Evolutionary conservation across 106 monocot species (phyloP).

Genomic region (Phalaenopsis aphrodite): DNA sequence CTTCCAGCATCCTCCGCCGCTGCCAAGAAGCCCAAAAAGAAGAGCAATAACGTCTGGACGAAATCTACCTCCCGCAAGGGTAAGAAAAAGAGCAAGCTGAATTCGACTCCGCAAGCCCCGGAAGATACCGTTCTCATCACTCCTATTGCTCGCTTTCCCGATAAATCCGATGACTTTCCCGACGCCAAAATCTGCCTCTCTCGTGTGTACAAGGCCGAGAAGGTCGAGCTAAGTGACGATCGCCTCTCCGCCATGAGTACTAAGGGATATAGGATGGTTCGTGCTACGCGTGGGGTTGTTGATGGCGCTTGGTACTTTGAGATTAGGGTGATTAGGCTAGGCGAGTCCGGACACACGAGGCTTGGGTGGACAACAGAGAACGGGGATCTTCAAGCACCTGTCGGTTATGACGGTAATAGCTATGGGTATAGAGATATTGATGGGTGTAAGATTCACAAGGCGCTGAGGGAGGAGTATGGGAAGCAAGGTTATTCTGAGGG

Average conservation of each 20-base stretch:
- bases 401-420: constrained; percentile 77
- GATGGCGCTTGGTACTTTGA: constrained; percentile 93
- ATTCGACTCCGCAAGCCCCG: constrained; percentile 10
- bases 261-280: constrained; percentile 94
- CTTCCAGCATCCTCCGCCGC: constrained; percentile 6
- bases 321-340: constrained; percentile 50
- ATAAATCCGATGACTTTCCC: constrained; percentile 66
- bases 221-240: constrained; percentile 79
- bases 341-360: constrained; percentile 72
- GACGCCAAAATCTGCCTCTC: constrained; percentile 60
- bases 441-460: constrained; percentile 80
- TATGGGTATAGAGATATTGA: constrained; percentile 89
- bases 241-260: constrained; percentile 73
- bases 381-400: constrained; percentile 92
- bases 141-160: constrained; percentile 64
- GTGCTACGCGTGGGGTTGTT: constrained; percentile 74
- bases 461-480: constrained; percentile 78
- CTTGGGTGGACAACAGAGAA: constrained; percentile 87
- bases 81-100: constrained; percentile 56
- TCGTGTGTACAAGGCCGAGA: constrained; percentile 80
- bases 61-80: constrained; percentile 84
- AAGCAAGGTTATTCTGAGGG: constrained; percentile 69
- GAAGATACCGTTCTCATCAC: constrained; percentile 67
- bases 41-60: constrained; percentile 73
- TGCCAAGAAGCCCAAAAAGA: constrained; percentile 65